A percentile compares a stretch with the other conserved stretches of the same genome.
Evolutionary conservation across 2,329 filamentous ascomycete species (phyloP).

Genomic region (Lecanicillium sp.): DNA sequence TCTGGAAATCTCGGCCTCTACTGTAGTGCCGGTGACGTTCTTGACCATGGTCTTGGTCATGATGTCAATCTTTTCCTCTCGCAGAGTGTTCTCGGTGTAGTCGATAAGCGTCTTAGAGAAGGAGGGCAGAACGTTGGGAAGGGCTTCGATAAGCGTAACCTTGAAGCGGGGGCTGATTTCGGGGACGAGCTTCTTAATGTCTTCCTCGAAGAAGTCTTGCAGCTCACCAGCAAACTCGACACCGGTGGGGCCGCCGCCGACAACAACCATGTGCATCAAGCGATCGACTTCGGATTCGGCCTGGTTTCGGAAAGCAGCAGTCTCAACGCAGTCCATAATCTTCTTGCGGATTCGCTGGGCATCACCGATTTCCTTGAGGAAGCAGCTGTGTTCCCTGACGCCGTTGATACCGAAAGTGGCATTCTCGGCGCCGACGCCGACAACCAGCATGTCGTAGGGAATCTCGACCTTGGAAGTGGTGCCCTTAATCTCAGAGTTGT

Average conservation of each 20-base stretch:
- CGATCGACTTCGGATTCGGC: constrained; percentile 80
- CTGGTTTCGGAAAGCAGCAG: constrained; percentile 97
- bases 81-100: constrained; percentile 98
- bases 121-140: constrained; percentile 93
- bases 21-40: constrained; percentile 84
- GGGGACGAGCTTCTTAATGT: constrained; percentile 96
- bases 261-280: constrained; percentile 95
- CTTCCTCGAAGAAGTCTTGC: constrained; percentile 97
- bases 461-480: constrained; percentile 77
- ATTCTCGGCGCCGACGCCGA: constrained; percentile 96
- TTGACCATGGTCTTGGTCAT: constrained; percentile 99
- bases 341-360: constrained; percentile 94
- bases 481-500: constrained; percentile 90
- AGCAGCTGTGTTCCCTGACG: constrained; percentile 91
- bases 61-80: constrained; percentile 96
- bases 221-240: constrained; percentile 98
- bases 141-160: constrained; percentile 93
- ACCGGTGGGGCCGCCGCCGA: constrained; percentile 88
- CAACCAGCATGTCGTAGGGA: constrained; percentile 94
- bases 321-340: constrained; percentile 99
- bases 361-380: constrained; percentile 96
- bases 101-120: constrained; percentile 99
- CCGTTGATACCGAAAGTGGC: constrained; percentile 97
- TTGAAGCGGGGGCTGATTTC: constrained; percentile 93
- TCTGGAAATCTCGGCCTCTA: constrained; percentile 78